These are phyloP conservation scores for Mesembryanthemum crystallinum DNA, from an alignment of 148 eudicot species.

Conservation along the genomic window DNA sequence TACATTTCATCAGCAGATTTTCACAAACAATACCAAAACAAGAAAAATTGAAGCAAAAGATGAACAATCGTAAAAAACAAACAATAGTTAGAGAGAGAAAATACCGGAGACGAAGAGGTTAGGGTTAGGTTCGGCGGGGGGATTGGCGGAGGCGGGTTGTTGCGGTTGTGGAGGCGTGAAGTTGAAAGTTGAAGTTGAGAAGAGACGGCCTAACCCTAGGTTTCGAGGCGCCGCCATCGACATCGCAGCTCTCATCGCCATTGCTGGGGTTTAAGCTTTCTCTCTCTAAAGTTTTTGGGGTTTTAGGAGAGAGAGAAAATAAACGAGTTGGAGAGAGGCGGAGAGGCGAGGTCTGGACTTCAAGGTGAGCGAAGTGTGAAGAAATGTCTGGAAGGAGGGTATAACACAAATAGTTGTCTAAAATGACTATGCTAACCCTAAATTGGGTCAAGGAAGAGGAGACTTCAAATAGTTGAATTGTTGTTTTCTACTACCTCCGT, in stretches of 20 bases:
- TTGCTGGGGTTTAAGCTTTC: constrained; percentile 18
- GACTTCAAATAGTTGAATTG: too few species aligned
- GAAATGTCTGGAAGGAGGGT: neutral
- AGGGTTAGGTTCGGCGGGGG: constrained; percentile 33
- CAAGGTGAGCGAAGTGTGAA: neutral
- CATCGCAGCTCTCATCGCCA: constrained; percentile 33
- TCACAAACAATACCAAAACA: neutral
- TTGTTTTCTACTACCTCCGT: too few species aligned
- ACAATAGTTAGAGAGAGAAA: neutral
- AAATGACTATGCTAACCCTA: too few species aligned
- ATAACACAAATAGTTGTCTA: too few species aligned
- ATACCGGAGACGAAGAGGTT: constrained; percentile 40
- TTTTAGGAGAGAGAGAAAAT: neutral
- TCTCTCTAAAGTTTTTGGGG: constrained; percentile 15
- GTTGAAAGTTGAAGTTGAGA: constrained; percentile 28
- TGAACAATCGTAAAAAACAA: neutral
- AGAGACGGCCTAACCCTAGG: constrained; percentile 22
- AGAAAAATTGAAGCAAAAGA: neutral
- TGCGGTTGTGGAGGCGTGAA: constrained; percentile 26
- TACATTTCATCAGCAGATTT: neutral
- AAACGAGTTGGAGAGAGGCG: too few species aligned
- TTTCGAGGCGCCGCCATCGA: constrained; percentile 29
- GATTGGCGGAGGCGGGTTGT: constrained; percentile 10
- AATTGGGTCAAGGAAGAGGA: too few species aligned
- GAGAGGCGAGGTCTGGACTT: too few species aligned